phyloP scores from a whole-genome alignment of 495 filamentous ascomycete genomes.

The Podospora pseudopauciseta region DNA sequence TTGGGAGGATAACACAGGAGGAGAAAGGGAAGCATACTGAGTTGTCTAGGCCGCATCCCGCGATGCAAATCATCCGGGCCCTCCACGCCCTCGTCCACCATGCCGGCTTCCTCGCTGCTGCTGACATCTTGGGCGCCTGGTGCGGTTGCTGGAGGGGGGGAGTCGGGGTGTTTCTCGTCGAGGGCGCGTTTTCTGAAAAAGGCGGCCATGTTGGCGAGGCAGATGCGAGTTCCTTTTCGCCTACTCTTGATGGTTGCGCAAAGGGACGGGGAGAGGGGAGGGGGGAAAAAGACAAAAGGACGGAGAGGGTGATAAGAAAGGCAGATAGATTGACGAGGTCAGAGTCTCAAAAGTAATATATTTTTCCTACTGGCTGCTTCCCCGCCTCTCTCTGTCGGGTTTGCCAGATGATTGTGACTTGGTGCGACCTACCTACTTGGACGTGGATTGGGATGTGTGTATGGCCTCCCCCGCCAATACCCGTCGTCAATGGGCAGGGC shows the following conservation, averaged over 20 bases:
- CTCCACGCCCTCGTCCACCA: conserved; percentile 20
- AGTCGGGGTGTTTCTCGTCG: conserved; percentile 26
- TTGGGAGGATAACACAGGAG: neutral
- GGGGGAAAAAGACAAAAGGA: neutral
- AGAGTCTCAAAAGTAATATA: neutral
- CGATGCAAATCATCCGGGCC: conserved; percentile 34
- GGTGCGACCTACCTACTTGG: neutral
- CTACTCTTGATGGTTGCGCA: neutral
- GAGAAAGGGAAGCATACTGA: conserved; percentile 24
- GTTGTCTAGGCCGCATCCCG: conserved; percentile 37
- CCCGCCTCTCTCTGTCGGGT: neutral
- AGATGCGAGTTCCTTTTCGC: neutral
- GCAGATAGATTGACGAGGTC: neutral
- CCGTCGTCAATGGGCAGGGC: neutral
- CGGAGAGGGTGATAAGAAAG: conserved; percentile 1
- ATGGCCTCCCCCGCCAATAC: neutral
- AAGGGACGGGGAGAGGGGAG: neutral
- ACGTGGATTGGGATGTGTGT: neutral
- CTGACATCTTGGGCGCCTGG: conserved; percentile 10
- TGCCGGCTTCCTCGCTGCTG: conserved; percentile 21
- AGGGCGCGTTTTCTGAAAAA: conserved; percentile 18
- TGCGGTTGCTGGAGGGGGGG: conserved; percentile 10
- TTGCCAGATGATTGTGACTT: neutral
- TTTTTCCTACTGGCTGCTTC: neutral
- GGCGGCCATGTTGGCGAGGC: conserved; percentile 18